A percentile compares a stretch with the other conserved stretches of the same genome.
phyloP scores from a whole-genome alignment of 495 filamentous ascomycete genomes.

The Aspergillus sparsus region DNA sequence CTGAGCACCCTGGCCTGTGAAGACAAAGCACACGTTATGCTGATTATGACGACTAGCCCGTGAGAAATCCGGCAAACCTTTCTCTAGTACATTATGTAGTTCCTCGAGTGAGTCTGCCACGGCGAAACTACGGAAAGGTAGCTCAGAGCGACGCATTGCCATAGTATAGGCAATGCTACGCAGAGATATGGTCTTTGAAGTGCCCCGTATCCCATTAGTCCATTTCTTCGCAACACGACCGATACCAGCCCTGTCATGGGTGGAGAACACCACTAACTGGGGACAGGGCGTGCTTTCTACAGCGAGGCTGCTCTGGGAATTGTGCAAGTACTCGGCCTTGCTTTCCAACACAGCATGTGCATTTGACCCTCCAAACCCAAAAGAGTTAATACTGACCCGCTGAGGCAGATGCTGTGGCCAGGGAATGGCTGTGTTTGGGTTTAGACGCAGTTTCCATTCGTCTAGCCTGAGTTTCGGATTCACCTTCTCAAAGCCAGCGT shows the following conservation, averaged over 20 bases:
- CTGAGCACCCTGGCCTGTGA: background rate
- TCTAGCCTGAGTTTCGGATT: constrained; percentile 35
- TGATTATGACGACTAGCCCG: background rate
- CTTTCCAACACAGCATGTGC: constrained; percentile 37
- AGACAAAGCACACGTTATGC: background rate
- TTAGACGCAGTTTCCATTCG: constrained; percentile 10
- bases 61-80: background rate
- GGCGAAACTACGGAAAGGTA: background rate
- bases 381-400: constrained; percentile 42
- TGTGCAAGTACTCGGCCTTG: constrained; percentile 23
- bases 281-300: constrained; percentile 11
- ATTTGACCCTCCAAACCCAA: constrained; percentile 39
- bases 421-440: constrained; percentile 5
- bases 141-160: background rate
- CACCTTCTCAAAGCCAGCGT: constrained; percentile 50
- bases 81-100: background rate
- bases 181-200: background rate
- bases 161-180: constrained; percentile 6
- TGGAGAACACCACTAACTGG: constrained; percentile 10
- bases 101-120: background rate
- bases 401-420: constrained; percentile 38
- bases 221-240: background rate
- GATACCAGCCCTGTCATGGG: background rate
- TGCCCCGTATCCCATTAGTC: too few species aligned
- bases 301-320: background rate